Conservation (phyloP, 495 filamentous ascomycete species). For the Xylaria palmicola region DNA sequence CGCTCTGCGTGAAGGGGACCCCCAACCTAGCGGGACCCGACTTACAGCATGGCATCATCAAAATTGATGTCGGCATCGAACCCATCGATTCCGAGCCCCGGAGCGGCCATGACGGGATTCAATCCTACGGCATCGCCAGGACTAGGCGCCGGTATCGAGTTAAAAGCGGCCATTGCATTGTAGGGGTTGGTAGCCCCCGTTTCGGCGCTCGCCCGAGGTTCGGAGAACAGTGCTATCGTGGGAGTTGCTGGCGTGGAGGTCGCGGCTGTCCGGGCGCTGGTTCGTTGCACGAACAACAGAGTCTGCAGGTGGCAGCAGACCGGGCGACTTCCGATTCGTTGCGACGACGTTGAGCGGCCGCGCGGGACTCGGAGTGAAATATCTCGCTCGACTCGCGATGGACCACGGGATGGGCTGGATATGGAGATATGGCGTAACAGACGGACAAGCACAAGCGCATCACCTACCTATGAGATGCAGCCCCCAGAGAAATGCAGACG, state of each 20-base stretch:
- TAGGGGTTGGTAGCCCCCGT: conserved; percentile 21
- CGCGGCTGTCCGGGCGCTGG: neutral
- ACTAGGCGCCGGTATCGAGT: conserved; percentile 43
- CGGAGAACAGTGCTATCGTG: neutral
- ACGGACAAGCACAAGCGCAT: too few species aligned
- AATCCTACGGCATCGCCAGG: conserved; percentile 40
- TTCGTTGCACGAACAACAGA: neutral
- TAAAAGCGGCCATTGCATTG: conserved; percentile 52
- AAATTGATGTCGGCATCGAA: conserved; percentile 45
- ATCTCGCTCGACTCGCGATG: neutral
- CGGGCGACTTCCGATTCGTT: neutral
- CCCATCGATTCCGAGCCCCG: conserved; percentile 37
- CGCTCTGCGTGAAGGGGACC: neutral
- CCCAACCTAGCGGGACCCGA: conserved; percentile 3
- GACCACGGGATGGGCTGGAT: neutral
- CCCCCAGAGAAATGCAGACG: neutral
- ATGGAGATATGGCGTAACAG: neutral
- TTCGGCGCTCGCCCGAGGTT: neutral
- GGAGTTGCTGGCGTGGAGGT: neutral
- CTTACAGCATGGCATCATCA: conserved; percentile 49
- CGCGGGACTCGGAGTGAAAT: neutral
- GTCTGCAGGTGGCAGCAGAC: neutral
- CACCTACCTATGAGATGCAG: neutral
- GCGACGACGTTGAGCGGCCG: neutral
- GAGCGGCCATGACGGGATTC: conserved; percentile 23